Base-by-base conservation (phyloP, 1,284 basidiomycete species). In the Sporisorium exsertum region DNA sequence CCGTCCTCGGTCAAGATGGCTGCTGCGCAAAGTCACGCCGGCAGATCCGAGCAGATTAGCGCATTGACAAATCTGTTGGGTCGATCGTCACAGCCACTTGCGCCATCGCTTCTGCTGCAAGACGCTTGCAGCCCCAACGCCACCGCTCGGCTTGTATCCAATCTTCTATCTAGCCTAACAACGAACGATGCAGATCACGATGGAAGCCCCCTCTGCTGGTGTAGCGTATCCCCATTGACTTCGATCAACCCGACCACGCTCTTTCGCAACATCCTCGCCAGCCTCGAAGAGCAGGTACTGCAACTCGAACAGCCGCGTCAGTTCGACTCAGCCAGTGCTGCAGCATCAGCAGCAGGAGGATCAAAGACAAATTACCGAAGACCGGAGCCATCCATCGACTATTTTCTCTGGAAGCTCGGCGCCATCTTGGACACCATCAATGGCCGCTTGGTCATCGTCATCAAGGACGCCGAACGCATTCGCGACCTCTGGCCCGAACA, bases 401-500 rank as follows among this genome's bases (percentile, higher is more conserved):
- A 61, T 33, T 77, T 76, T 20, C 60, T 70, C 18, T 73, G 60
- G 58, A 64, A 55, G 26, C 62, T 74, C 9, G 32, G 50, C 7
- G 47, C 61, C 13, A 27, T 72, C 15, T 29, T 75, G 13, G 54
- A 59, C 26, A 33, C 54, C 4, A 35, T 51, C 35, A n/a, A 47
- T n/a, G 56, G 49, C 9, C 64, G 62, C 29, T 18, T 78, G 15
- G 59, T 80, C 13, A 27, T 84, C 13, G 69, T 77, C 16, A 64
- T 84, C 53, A 64, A 80, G 18, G 71, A 80, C 40, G 77, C 82
- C 0, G 79, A 82, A 33, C 63, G 82, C 2, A 79, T 78, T 29
- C 68, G 82, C 22, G 82, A 82, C 47, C 47, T 82, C 1, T 84
- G 82, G 82, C 81, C 81, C 5, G 81, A 82, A 53, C 63, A 71